Base-by-base conservation (phyloP, 176 grass and related monocot genomes). In the Bonia amplexicaulis region DNA sequence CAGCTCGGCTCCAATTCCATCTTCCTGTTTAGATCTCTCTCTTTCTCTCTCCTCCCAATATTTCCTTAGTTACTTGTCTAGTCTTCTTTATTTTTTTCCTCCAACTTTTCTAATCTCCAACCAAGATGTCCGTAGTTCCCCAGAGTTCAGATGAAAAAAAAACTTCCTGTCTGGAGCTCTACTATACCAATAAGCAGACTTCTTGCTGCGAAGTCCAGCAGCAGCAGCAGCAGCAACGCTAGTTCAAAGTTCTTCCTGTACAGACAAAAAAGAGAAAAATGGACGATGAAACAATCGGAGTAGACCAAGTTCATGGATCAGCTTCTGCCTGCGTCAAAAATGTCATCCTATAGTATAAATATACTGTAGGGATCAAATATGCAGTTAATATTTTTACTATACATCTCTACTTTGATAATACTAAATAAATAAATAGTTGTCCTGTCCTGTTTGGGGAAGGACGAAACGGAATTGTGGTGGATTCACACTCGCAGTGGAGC, bases 111-210 rank as follows among this genome's bases (percentile, higher is more conserved):
- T 7, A n/a, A 47, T 54, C 19, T 80, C 68, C 45, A 31, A 31
- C 31, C 47, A 46, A 40, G 16, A 48, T 73, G 7, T 41, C 20
- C 17, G 8, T 80, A 64, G 22, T 27, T 51, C 39, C 51, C 14
- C 41, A 33, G 25, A 66, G 22, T 40, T 0, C 1, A 8, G 82
- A 58, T 15, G 33, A 62, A 69, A 59, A 62, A 69, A 59, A 82
- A 82, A 22, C 47, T 78, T n/a, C n/a, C 63, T 77, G 27, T 1
- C 22, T 79, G 69, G 48, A 85, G 55, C 57, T 29, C 39, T 29
- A 16, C 59, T n/a, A 80, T 54, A 72, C 68, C 13, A 71, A 54
- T 88, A 88, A 88, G 41, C 31, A 65, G 25, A 12, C 12, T 54
- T 37, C 6, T 35, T 35, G 35, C 35, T 35, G 35, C 3, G 35